Evolutionary conservation across 2,329 filamentous ascomycete species (phyloP).

Genomic region (Pseudogymnoascus sp.): DNA sequence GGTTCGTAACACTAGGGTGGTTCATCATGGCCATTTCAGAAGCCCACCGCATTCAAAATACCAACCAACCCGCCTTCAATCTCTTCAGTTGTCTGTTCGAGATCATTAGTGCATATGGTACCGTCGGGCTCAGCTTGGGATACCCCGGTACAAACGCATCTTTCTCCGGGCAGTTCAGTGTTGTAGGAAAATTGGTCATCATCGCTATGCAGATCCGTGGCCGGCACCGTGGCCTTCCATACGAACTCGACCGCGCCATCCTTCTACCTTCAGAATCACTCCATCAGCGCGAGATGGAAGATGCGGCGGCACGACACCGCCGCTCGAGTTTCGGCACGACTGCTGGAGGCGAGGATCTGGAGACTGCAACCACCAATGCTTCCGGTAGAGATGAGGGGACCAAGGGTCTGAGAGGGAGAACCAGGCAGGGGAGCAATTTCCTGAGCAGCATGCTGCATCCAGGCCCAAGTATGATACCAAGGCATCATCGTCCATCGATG

Average conservation of each 20-base stretch:
- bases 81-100: constrained; percentile 70
- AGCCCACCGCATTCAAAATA: constrained; percentile 56
- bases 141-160: constrained; percentile 68
- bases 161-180: constrained; percentile 72
- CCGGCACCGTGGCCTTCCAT: constrained; percentile 59
- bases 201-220: constrained; percentile 63
- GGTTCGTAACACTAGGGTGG: constrained; percentile 90
- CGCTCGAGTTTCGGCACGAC: constrained; percentile 9
- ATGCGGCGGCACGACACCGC: constrained; percentile 20
- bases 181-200: constrained; percentile 54
- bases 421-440: constrained; percentile 17
- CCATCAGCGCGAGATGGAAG: constrained; percentile 48
- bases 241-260: constrained; percentile 62
- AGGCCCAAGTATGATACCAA: constrained; percentile 17
- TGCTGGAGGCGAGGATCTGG: neutral
- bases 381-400: neutral
- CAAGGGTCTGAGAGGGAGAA: neutral
- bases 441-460: constrained; percentile 24
- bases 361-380: neutral
- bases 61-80: constrained; percentile 47
- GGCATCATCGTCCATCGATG: neutral
- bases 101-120: constrained; percentile 83
- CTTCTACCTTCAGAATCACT: constrained; percentile 58
- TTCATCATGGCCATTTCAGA: constrained; percentile 91
- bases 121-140: constrained; percentile 83